Percentiles rank a stretch among this genome's conserved stretches.
phyloP scores from a whole-genome alignment of 1,284 basidiomycete genomes.

The Melampsora larici-populina region DNA sequence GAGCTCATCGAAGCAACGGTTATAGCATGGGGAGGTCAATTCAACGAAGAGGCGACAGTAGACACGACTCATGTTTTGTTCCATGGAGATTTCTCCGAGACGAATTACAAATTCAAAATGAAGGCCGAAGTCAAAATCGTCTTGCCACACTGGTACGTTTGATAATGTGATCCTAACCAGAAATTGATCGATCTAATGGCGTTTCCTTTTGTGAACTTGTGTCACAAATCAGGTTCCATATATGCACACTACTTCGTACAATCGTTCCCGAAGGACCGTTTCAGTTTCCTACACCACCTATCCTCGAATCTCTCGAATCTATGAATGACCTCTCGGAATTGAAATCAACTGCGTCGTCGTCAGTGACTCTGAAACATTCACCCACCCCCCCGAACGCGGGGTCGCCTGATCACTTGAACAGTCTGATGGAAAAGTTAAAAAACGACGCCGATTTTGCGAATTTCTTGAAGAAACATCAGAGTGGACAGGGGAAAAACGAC shows the following conservation, averaged over 20 bases:
- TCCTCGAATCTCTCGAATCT: constrained; percentile 12
- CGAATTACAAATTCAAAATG: constrained; percentile 7
- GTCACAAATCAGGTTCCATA: constrained; percentile 27
- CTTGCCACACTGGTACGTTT: constrained; percentile 37
- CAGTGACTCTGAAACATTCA: constrained; percentile 4
- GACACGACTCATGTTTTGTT: constrained; percentile 30
- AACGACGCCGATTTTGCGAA: neutral
- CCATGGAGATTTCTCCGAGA: neutral
- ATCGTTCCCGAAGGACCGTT: constrained; percentile 33
- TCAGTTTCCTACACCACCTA: constrained; percentile 27
- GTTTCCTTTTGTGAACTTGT: neutral
- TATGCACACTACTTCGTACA: constrained; percentile 6
- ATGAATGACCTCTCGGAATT: neutral
- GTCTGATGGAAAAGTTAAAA: neutral
- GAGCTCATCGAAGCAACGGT: constrained; percentile 28
- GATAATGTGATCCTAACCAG: neutral
- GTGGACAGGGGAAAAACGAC: neutral
- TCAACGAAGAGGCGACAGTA: neutral
- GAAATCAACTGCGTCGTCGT: neutral
- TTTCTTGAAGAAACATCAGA: constrained; percentile 18
- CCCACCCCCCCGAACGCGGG: constrained; percentile 2
- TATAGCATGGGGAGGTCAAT: constrained; percentile 28
- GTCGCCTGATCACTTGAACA: constrained; percentile 19
- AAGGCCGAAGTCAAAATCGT: constrained; percentile 23
- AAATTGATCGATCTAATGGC: neutral